Base-by-base conservation (phyloP, 2,329 filamentous ascomycete genomes). In the Pseudocercospora macadamiae region DNA sequence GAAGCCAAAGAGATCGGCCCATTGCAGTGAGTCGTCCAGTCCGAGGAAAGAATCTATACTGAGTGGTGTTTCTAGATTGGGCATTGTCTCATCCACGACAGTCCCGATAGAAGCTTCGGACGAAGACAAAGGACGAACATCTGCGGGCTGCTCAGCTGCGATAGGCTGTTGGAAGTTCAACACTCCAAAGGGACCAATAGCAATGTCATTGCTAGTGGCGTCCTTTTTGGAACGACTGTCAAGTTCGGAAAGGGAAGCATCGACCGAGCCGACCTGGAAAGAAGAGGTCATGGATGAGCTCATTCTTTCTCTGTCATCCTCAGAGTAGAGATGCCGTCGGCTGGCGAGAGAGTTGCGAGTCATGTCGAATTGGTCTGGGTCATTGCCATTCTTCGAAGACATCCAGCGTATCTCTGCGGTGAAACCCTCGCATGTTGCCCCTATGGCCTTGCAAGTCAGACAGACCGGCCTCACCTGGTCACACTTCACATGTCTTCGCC, bases 1-100 rank as follows among this genome's bases (percentile, higher is more conserved):
- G 14, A 59, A 59, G 4, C 51, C 56, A 37, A 59, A 54, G 10
- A 59, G 9, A 42, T 59, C 56, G 14, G 56, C 56, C 56, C 56
- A 59, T 8, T 59, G 56, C 30, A 59, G 19, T 14, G 28, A 39
- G 32, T 59, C 51, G 32, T 59, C 51, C 21, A 59, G n/a, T 21
- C 44, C 56, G 18, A 53, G 49, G 14, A 48, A 39, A 1, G 51
- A 59, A 23, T 54, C 56, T 5, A 54, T 25, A 4, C 51, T 54
- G n/a, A 59, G 23, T 5, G 56, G 51, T 0, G 56, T 59, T n/a
- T 49, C 51, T 0, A 39, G 30, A 8, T 21, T 30, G n/a, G 45
- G 12, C 19, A 44, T 19, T 28, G n/a, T n/a, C n/a, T n/a, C n/a
- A n/a, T n/a, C n/a, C n/a, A n/a, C n/a, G n/a, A n/a, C n/a, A n/a